Evolutionary conservation across 352 stramenopile species (phyloP), one percentile per base, ranked within the genome.

Genomic region (Phytophthora crassamura): DNA sequence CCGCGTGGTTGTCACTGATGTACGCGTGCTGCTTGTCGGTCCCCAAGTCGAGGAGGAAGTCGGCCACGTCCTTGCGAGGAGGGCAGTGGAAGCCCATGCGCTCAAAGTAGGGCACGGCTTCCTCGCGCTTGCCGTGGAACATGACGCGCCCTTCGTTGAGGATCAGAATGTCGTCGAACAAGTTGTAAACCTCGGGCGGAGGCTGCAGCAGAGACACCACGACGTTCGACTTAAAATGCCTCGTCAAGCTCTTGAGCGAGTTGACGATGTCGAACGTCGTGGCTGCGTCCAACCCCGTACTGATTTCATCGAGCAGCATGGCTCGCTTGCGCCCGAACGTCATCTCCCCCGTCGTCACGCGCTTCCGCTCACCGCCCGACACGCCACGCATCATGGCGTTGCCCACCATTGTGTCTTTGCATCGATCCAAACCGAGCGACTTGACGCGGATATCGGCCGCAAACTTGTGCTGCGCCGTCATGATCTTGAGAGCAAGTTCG

Each of bases 111-210:
- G 66, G 40, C 5, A 87, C 36, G 5, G 70, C 78, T 35, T 74
- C 32, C 8, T 67, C 60, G 0, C 75, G 66, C 0, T 65, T 65
- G 4, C 78, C 79, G 48, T 72, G 77, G 61, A 91, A 99, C 56
- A 98, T 90, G 35, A 98, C 80, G 40, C 80, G 65, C n/a, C 95
- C 94, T 46, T 95, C 77, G 67, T 93, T 90, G 22, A 99, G 61
- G 25, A 99, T 59, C 30, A 98, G 82, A 4, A 98, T 72, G 43
- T 98, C 88, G 72, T 99, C 96, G 63, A 99, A 98, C 15, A 98
- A 74, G 14, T 86, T 85, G 43, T 97, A 97, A 12, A 97, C 93
- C 66, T 99, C 95, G 3, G 95, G 95, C 16, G 95, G 79, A n/a
- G 95, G 95, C 72, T 98, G 81, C 22, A 98, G 66, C 15, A 98